Evolutionary conservation across 148 eudicot species (phyloP), one percentile per base, ranked within the genome.

Genomic region (Fallopia convolvulus): DNA sequence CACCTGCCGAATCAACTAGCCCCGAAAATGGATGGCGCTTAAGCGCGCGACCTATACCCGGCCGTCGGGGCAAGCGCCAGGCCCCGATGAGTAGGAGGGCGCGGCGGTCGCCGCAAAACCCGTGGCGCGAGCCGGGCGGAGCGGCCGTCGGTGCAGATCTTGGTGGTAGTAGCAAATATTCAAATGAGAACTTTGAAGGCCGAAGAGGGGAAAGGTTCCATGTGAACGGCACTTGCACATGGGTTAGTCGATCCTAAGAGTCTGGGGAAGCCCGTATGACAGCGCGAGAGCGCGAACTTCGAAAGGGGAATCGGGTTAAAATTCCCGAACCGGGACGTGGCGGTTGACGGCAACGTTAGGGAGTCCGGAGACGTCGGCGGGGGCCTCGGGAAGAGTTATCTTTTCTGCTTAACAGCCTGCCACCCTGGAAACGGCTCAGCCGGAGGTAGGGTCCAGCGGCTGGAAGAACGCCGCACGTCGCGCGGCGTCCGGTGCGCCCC

Each of bases 1-100:
- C 88, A 86, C 89, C 86, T 83, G 88, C 84, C 89, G 86, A 89
- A 89, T 89, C 85, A 87, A 85, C 88, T 86, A 87, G 89, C 88
- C 88, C 84, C 82, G 81, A 85, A 86, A 86, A 85, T 86, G 83
- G 84, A 85, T 82, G 84, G 84, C 85, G 84, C 84, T 88, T 12
- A 86, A 84, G 83, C 86, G 80, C 75, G 75, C 52, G 75, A 41
- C 75, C 75, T 72, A 72, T 18, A 72, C 75, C 52, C 75, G 75
- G 75, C 52, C 53, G 52, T 72, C 53, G 75, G 70, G 72, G 77
- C 75, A 78, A 78, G 81, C 41, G 77, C 77, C 46, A 53, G 52
- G 30, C 30, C 30, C 30, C 30, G 30, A 26, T 26, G 30, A 26
- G 30, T 26, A 26, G 30, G 80, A 6, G 5, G 44, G 44, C 5